Conservation (phyloP, 768 basidiomycete genomes). For the Phanerodontia chrysosporium region DNA sequence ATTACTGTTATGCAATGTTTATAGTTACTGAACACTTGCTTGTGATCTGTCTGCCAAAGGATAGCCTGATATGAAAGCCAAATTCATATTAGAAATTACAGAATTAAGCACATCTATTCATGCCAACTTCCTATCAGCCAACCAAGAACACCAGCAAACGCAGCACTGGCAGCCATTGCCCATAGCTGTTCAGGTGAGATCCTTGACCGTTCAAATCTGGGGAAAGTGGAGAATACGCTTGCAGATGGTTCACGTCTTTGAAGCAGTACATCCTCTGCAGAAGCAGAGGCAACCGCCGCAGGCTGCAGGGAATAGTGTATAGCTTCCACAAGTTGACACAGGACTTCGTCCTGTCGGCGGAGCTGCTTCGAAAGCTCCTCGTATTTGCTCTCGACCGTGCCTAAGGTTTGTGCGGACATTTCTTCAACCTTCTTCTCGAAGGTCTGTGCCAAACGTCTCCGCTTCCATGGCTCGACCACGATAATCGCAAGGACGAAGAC, state of each 20-base stretch:
- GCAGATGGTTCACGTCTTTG: not conserved
- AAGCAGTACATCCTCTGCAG: not conserved
- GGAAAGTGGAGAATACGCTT: not conserved
- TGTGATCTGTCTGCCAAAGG: no score
- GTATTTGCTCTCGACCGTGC: constrained; percentile 45
- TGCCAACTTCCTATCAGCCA: not conserved
- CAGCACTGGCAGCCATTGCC: not conserved
- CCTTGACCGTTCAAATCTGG: not conserved
- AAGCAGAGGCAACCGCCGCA: not conserved
- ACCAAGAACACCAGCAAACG: not conserved
- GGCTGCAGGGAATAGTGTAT: constrained; percentile 12
- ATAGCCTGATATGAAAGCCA: no score
- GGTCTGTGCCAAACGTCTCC: constrained; percentile 77
- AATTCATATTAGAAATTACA: not conserved
- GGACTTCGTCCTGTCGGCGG: constrained; percentile 39
- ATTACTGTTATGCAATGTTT: no score
- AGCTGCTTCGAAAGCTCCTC: constrained; percentile 44
- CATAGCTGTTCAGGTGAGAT: not conserved
- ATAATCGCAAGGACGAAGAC: constrained; percentile 89
- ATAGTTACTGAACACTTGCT: no score
- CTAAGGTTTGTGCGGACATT: constrained; percentile 27
- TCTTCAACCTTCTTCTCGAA: constrained; percentile 79
- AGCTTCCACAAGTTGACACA: constrained; percentile 27
- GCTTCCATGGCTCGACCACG: constrained; percentile 96
- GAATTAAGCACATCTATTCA: no score